phyloP scores from a whole-genome alignment of 176 grass and related monocot genomes.

The Oryza punctata region DNA sequence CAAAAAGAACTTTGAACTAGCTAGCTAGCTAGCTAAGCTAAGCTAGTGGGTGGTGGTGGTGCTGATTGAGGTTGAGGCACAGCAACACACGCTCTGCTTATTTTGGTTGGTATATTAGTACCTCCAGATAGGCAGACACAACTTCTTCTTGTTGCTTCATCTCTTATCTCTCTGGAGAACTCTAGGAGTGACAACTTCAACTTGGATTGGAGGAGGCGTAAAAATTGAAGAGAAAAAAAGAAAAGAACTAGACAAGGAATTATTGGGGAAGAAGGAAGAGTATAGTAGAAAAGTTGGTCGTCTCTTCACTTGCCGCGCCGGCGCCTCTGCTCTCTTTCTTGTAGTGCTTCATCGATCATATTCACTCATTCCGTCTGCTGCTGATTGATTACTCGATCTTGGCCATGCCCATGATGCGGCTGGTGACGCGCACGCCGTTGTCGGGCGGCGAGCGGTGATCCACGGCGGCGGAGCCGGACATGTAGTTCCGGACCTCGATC shows the following conservation, averaged over 20 bases:
- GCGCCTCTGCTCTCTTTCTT: not conserved
- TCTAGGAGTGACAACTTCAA: not conserved
- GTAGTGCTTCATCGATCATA: not conserved
- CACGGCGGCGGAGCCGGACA: slow-evolving; percentile 51
- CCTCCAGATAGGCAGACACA: slow-evolving; percentile 3
- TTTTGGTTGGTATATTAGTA: not conserved
- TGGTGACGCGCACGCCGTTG: slow-evolving; percentile 44
- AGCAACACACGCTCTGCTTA: slow-evolving; percentile 5
- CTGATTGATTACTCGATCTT: slow-evolving; percentile 56
- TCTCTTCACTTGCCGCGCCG: not conserved
- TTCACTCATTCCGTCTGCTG: not conserved
- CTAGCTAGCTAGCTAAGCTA: not conserved
- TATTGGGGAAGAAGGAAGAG: slow-evolving; percentile 18
- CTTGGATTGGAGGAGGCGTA: not conserved
- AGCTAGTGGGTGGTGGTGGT: not conserved
- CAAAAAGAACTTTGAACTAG: not conserved
- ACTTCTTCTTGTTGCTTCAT: not conserved
- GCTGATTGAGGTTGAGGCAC: not conserved
- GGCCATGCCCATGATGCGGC: slow-evolving; percentile 65
- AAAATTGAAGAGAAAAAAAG: not conserved
- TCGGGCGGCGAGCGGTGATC: slow-evolving; percentile 24
- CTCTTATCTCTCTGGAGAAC: not conserved
- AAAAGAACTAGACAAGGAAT: slow-evolving; percentile 23
- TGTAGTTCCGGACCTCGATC: slow-evolving; percentile 86
- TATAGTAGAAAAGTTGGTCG: slow-evolving; percentile 1